Percentiles rank a stretch among this genome's conserved stretches.
Conservation (phyloP, 495 filamentous ascomycete genomes). For the Chlorociboria aeruginascens region DNA sequence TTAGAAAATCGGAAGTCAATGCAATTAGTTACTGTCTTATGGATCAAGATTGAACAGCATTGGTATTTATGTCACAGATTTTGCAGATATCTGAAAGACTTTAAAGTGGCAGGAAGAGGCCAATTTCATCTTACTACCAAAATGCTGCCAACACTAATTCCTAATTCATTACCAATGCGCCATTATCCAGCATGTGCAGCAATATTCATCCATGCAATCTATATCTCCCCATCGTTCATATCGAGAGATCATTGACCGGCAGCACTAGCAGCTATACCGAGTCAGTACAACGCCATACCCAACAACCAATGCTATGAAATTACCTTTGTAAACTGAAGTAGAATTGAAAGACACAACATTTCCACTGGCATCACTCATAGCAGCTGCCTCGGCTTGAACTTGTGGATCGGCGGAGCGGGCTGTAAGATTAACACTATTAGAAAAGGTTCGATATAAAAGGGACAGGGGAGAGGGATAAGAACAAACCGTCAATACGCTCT, state of each 20-base stretch:
- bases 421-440: conserved; percentile 2
- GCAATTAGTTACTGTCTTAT: neutral
- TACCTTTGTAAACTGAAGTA: conserved; percentile 16
- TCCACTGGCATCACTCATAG: conserved; percentile 18
- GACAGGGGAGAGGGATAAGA: neutral
- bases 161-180: neutral
- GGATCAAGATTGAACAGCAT: neutral
- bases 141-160: neutral
- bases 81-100: no score
- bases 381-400: conserved; percentile 8
- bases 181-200: no score
- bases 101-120: no score
- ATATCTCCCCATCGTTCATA: neutral
- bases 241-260: neutral
- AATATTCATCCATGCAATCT: neutral
- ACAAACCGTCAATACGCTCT: conserved; percentile 22
- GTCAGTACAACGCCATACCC: neutral
- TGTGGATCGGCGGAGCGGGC: conserved; percentile 1
- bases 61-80: no score
- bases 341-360: conserved; percentile 23
- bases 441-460: neutral
- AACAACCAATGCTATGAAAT: neutral
- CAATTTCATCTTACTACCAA: neutral
- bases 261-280: neutral
- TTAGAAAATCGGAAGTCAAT: neutral